These are phyloP conservation scores for Fusarium subglutinans DNA, from an alignment of 2,329 filamentous ascomycete genomes.

Conservation along the genomic window DNA sequence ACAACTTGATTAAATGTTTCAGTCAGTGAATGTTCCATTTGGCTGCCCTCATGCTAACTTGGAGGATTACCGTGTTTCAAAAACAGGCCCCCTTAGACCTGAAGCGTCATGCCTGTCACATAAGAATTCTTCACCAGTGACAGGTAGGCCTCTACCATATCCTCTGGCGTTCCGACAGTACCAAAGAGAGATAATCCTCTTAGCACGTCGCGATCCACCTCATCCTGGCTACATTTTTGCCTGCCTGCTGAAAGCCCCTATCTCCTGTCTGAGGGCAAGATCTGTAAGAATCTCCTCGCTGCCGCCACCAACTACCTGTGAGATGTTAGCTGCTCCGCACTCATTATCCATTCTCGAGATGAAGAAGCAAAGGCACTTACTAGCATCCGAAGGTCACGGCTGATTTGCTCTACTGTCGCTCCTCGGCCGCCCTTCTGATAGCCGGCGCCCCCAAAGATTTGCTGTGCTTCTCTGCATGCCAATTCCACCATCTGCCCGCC, in stretches of 20 bases:
- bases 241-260: not conserved
- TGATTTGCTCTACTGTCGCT: not conserved
- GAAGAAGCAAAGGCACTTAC: not conserved
- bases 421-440: not conserved
- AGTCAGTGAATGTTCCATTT: rapidly evolving
- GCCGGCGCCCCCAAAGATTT: not conserved
- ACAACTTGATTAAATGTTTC: too few species aligned
- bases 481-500: not conserved
- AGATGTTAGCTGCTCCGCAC: not conserved
- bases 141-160: rapidly evolving
- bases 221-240: not conserved
- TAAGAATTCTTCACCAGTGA: rapidly evolving
- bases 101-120: too few species aligned
- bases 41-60: too few species aligned
- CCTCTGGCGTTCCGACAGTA: too few species aligned
- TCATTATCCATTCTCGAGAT: not conserved
- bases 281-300: not conserved
- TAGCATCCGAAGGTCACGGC: not conserved
- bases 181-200: rapidly evolving
- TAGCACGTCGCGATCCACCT: too few species aligned
- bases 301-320: not conserved
- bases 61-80: too few species aligned
- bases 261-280: not conserved
- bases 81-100: too few species aligned
- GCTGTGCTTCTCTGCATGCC: not conserved